phyloP scores from a whole-genome alignment of 2,329 filamentous ascomycete genomes.

The Cladosporium velox region DNA sequence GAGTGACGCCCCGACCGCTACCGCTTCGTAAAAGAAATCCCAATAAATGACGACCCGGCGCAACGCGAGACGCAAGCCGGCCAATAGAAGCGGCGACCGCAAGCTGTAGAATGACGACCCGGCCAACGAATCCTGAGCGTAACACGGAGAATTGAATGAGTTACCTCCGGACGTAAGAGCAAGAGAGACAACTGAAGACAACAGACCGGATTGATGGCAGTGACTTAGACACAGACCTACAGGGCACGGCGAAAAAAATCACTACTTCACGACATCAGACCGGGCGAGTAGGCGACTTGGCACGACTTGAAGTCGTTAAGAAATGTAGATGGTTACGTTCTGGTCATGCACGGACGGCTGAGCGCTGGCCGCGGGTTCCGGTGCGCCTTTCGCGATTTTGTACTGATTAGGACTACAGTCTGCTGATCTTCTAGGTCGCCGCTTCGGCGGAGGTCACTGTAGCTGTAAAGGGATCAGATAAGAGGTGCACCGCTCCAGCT shows the following conservation, averaged over 20 bases:
- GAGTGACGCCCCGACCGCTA: constrained; percentile 11
- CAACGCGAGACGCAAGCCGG: background rate
- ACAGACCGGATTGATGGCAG: background rate
- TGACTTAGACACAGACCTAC: background rate
- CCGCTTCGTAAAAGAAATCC: background rate
- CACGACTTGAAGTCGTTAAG: background rate
- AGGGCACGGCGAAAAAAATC: background rate
- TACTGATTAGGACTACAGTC: background rate
- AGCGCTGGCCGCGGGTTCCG: constrained; percentile 1
- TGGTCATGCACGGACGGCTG: background rate
- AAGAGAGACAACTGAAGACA: constrained; percentile 7
- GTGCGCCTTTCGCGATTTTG: background rate
- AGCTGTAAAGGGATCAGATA: background rate
- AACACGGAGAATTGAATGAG: background rate
- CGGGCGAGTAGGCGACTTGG: constrained; percentile 11
- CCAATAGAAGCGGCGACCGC: background rate
- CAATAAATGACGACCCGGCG: constrained; percentile 17
- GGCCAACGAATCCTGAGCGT: background rate
- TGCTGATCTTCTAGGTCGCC: background rate
- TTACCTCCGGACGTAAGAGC: background rate
- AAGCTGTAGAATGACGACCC: constrained; percentile 11
- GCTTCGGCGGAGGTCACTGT: background rate
- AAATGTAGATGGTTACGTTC: constrained; percentile 8
- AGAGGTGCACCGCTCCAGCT: background rate
- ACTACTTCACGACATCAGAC: constrained; percentile 12